A percentile compares a stretch with the other conserved stretches of the same genome.
phyloP scores from a whole-genome alignment of 768 basidiomycete genomes.

The Daedalea quercina region DNA sequence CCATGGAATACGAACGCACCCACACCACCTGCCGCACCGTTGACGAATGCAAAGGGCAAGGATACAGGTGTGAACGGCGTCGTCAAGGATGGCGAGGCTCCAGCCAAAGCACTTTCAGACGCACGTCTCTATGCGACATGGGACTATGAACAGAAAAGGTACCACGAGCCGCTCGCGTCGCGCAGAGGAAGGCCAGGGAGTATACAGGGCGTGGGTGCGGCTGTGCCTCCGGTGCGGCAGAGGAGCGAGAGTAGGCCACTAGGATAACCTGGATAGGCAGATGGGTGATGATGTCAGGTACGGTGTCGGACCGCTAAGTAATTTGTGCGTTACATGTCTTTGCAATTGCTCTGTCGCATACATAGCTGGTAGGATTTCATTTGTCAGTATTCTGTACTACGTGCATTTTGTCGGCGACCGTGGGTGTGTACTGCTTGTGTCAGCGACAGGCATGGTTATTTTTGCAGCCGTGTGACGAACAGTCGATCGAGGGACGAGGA shows the following conservation, averaged over 20 bases:
- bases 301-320: background rate
- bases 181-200: conserved; percentile 24
- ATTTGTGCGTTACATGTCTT: too few relatives aligned
- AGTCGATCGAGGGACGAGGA: background rate
- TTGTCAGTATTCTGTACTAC: too few relatives aligned
- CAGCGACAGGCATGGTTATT: background rate
- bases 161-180: conserved; percentile 28
- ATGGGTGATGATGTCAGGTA: background rate
- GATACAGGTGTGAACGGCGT: conserved; percentile 21
- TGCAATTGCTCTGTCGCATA: background rate
- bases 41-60: conserved; percentile 18
- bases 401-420: too few relatives aligned
- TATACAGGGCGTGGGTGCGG: conserved; percentile 9
- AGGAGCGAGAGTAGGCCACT: conserved; percentile 11
- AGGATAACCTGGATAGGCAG: background rate
- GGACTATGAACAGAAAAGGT: conserved; percentile 40
- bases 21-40: conserved; percentile 10
- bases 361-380: background rate
- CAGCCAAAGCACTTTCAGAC: conserved; percentile 33
- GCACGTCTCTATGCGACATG: conserved; percentile 46
- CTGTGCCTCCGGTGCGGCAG: conserved; percentile 8
- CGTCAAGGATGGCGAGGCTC: conserved; percentile 21
- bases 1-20: conserved; percentile 37
- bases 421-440: too few relatives aligned
- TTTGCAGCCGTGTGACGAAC: background rate